Evolutionary conservation across 2,329 filamentous ascomycete genomes (phyloP).

Genomic region (Byssochlamys sp.): DNA sequence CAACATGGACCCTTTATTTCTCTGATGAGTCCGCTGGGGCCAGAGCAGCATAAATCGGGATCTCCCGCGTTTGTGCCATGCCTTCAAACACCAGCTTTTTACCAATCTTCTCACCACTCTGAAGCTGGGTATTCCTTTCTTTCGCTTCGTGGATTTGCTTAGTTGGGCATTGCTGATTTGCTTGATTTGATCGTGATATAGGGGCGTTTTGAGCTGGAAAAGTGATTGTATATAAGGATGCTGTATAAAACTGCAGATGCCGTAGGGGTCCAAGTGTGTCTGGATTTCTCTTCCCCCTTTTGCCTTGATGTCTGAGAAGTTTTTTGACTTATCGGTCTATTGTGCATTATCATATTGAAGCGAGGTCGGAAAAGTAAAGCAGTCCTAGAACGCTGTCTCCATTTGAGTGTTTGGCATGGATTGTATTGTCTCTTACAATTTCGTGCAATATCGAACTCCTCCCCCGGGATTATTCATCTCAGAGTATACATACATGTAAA

Average conservation of each 20-base stretch:
- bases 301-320: too few species aligned
- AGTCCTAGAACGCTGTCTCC: too few species aligned
- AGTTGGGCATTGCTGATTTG: background rate
- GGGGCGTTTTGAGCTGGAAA: background rate
- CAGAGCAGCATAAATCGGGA: constrained; percentile 38
- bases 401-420: too few species aligned
- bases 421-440: too few species aligned
- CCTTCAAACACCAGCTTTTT: constrained; percentile 53
- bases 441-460: too few species aligned
- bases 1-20: constrained; percentile 2
- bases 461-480: too few species aligned
- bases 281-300: too few species aligned
- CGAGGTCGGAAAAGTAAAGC: too few species aligned
- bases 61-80: constrained; percentile 34
- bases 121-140: constrained; percentile 25
- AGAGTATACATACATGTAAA: too few species aligned
- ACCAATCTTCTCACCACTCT: constrained; percentile 58
- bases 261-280: too few species aligned
- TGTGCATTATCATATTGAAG: too few species aligned
- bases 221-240: background rate
- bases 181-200: background rate
- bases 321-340: too few species aligned
- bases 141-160: background rate
- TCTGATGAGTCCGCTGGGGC: constrained; percentile 46
- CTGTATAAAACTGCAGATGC: background rate